Evolutionary conservation across 2,329 filamentous ascomycete species (phyloP).

Genomic region (Berkeleyomyces basicola): DNA sequence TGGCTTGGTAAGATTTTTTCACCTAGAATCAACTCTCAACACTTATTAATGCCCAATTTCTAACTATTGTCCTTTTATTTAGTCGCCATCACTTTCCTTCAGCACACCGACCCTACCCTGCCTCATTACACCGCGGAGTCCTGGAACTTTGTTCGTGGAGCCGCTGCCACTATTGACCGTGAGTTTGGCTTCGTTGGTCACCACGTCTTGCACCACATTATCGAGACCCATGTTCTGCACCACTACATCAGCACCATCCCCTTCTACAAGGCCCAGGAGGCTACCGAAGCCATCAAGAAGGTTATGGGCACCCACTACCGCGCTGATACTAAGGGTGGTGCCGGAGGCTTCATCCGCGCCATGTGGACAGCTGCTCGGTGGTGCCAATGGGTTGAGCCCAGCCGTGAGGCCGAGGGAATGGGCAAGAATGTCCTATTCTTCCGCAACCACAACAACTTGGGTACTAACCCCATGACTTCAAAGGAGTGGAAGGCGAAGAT

Average conservation of each 20-base stretch:
- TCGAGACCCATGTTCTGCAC: constrained; percentile 95
- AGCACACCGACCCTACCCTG: constrained; percentile 88
- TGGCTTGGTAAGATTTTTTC: constrained; percentile 65
- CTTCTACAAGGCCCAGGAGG: constrained; percentile 80
- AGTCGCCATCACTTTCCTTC: constrained; percentile 95
- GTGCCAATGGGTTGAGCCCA: constrained; percentile 98
- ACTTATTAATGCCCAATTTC: background rate
- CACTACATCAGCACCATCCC: constrained; percentile 94
- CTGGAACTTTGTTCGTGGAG: constrained; percentile 89
- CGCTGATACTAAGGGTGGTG: constrained; percentile 57
- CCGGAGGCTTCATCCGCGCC: constrained; percentile 67
- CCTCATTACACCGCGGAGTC: constrained; percentile 76
- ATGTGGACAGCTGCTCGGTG: constrained; percentile 65
- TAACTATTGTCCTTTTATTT: constrained; percentile 1
- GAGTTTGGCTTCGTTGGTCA: constrained; percentile 95
- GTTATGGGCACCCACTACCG: constrained; percentile 96
- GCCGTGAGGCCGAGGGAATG: constrained; percentile 60
- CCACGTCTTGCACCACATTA: constrained; percentile 80
- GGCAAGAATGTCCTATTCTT: constrained; percentile 81
- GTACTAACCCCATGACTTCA: constrained; percentile 29
- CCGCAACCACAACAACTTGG: constrained; percentile 83
- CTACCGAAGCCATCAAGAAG: constrained; percentile 80
- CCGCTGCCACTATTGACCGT: constrained; percentile 88
- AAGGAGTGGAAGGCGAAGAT: constrained; percentile 4
- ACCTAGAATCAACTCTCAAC: background rate